Evolutionary conservation across 75 land plant genomes (phyloP).

Genomic region (Adiantum capillusveneris): DNA sequence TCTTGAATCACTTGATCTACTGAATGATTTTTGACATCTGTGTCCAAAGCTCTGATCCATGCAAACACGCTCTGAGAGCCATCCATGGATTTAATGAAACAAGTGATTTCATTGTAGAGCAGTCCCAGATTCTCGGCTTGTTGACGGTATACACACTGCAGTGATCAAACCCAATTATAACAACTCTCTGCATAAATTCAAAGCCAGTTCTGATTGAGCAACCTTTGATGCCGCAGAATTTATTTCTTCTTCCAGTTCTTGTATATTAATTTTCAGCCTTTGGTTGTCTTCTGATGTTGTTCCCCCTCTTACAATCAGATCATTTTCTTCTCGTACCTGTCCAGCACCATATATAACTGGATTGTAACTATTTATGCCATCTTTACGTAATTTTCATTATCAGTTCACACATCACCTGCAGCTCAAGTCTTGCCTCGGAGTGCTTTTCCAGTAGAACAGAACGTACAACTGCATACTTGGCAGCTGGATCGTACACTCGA

Average conservation of each 20-base stretch:
- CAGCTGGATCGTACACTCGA: conserved; percentile 53
- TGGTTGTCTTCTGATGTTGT: conserved; percentile 15
- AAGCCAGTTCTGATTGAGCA: conserved; percentile 1
- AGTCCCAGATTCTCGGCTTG: conserved; percentile 29
- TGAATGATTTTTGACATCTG: neutral
- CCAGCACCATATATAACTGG: neutral
- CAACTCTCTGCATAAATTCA: neutral
- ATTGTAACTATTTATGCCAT: no score
- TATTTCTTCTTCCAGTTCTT: conserved; percentile 35
- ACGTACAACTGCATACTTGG: conserved; percentile 48
- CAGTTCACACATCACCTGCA: no score
- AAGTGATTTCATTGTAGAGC: conserved; percentile 26
- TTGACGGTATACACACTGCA: conserved; percentile 56
- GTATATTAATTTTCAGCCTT: conserved; percentile 6
- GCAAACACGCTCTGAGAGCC: neutral
- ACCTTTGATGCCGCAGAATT: conserved; percentile 40
- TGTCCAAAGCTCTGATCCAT: conserved; percentile 12
- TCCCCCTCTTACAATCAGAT: conserved; percentile 38
- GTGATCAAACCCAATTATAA: no score
- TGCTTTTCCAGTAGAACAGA: conserved; percentile 41
- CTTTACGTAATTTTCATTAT: no score
- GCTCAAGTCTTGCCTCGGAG: conserved; percentile 50
- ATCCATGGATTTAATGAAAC: conserved; percentile 21
- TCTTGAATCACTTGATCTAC: conserved; percentile 5
- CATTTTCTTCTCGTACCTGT: conserved; percentile 71